Conservation (phyloP, 768 basidiomycete species). For the Ramaria sp. region DNA sequence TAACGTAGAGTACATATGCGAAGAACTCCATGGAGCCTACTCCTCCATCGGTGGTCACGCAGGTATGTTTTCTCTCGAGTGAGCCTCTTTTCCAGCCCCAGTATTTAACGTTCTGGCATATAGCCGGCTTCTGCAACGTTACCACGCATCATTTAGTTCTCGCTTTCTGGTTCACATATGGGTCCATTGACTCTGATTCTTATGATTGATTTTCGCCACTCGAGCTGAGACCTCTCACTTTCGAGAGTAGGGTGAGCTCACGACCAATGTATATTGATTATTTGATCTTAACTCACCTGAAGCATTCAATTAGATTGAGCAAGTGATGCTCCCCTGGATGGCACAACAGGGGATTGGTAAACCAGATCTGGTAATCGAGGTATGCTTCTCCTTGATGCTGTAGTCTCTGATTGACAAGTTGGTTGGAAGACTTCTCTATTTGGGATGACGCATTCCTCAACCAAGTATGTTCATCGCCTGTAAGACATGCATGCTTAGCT, state of each 20-base stretch:
- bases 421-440: neutral
- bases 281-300: neutral
- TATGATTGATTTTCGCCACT: constrained; percentile 3
- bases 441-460: constrained; percentile 1
- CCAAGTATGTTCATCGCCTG: neutral
- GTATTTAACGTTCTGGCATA: neutral
- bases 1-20: neutral
- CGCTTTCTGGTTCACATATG: constrained; percentile 5
- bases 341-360: neutral
- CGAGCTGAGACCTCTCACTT: neutral
- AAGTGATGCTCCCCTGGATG: constrained; percentile 5
- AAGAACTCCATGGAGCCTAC: neutral
- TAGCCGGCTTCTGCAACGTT: neutral
- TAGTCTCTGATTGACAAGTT: neutral
- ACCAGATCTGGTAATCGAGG: neutral
- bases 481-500: neutral
- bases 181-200: neutral
- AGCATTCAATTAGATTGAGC: neutral
- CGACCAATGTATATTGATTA: neutral
- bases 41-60: neutral
- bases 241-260: neutral
- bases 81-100: neutral
- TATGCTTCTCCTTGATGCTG: neutral
- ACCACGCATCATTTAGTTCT: neutral
- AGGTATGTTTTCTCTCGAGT: neutral